phyloP scores from a whole-genome alignment of 257 asterid species.

The Gentiana macrophylla region DNA sequence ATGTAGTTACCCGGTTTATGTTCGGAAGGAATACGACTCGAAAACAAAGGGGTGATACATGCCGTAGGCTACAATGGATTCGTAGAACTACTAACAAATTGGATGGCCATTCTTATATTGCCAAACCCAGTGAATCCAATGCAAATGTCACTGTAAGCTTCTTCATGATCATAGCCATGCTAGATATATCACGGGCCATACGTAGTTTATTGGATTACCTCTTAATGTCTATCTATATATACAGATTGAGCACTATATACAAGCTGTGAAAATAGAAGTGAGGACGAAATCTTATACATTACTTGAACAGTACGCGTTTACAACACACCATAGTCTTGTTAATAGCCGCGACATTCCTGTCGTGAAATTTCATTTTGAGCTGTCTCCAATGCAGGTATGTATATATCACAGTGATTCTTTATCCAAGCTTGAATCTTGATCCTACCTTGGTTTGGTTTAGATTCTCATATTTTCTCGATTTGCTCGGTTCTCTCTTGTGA shows the following conservation, averaged over 20 bases:
- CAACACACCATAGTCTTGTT: constrained; percentile 88
- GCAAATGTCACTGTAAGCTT: constrained; percentile 83
- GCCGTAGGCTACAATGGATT: constrained; percentile 54
- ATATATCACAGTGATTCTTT: constrained; percentile 26
- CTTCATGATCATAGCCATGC: background rate
- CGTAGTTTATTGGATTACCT: background rate
- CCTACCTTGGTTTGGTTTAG: background rate
- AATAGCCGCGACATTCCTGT: constrained; percentile 74
- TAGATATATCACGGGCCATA: background rate
- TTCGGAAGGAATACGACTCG: constrained; percentile 71
- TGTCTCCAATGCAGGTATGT: constrained; percentile 71
- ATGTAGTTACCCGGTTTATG: constrained; percentile 57
- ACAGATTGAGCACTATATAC: constrained; percentile 96
- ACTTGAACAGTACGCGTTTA: constrained; percentile 86
- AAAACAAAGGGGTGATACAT: constrained; percentile 53
- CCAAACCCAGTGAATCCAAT: constrained; percentile 68
- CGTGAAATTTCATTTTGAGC: constrained; percentile 78
- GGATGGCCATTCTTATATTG: constrained; percentile 57
- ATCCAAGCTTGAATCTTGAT: background rate
- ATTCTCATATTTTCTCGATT: background rate
- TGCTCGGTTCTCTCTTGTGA: constrained; percentile 4
- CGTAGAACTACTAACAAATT: constrained; percentile 69
- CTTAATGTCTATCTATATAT: constrained; percentile 8
- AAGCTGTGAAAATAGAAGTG: constrained; percentile 92
- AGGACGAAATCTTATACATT: constrained; percentile 67